A percentile compares a stretch with the other conserved stretches of the same genome.
These are phyloP conservation scores for Rhododendron ferrugineum DNA, from an alignment of 148 eudicot species.

Conservation along the genomic window DNA sequence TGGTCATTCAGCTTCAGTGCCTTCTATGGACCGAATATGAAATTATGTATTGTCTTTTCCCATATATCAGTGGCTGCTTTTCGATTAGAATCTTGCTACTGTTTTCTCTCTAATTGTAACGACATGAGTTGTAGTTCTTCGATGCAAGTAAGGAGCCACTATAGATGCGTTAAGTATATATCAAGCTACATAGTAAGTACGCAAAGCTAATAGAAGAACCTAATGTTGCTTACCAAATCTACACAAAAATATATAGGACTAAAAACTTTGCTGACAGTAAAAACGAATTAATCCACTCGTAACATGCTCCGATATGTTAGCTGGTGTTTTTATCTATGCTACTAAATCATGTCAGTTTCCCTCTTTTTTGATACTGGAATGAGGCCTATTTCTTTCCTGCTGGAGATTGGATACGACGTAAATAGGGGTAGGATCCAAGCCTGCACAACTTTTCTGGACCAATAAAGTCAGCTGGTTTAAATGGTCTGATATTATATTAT, in stretches of 20 bases:
- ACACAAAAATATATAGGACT: not conserved
- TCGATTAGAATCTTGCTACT: not conserved
- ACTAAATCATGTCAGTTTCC: not conserved
- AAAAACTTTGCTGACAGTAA: not conserved
- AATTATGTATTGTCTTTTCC: not conserved
- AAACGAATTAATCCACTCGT: not conserved
- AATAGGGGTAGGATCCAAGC: not conserved
- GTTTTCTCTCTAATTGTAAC: not conserved
- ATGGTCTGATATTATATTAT: not conserved
- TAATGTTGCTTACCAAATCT: not conserved
- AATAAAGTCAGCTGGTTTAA: not conserved
- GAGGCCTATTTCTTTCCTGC: not conserved
- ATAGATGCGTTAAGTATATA: not conserved
- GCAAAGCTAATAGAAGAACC: not conserved
- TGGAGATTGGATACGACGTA: not conserved
- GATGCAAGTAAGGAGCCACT: not conserved
- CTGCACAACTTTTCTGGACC: not conserved
- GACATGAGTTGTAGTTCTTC: not conserved
- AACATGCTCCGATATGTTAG: not conserved
- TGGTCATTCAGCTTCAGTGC: not conserved
- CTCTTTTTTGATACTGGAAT: not conserved
- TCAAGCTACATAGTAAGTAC: not conserved
- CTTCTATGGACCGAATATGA: not conserved
- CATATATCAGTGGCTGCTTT: not conserved
- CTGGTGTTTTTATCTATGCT: not conserved